Base-by-base conservation (phyloP, 1,284 basidiomycete species). In the Ustilago loliicola region DNA sequence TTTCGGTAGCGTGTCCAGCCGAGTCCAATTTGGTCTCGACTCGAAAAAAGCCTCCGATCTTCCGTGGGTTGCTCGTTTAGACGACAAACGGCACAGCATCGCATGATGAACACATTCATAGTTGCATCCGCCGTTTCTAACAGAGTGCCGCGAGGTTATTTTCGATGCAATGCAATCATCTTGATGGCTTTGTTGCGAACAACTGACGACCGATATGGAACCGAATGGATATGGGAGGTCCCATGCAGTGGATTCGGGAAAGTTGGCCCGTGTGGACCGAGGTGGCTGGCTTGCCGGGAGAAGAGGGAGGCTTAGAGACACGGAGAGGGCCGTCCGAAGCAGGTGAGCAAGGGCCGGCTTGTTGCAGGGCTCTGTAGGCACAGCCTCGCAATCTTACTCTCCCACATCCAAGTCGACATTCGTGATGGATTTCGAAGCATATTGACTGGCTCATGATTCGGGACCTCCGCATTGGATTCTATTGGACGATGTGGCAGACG, bases 341-440 rank as follows among this genome's bases (percentile, higher is more conserved):
- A 23, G 4, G n/a, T 48, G 23, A 48, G 21, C 40, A 47, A 23
- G 45, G 45, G n/a, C 11, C 19, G 17, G 45, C 45, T 4, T n/a
- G 45, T 13, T 47, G 45, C 45, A 47, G 45, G 3, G 21, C 21
- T 25, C 25, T 66, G 69, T 60, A 72, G 60, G 50, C 69, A 72
- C 69, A 72, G 69, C 69, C 69, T 51, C 54, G 25, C 27, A 8
- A 15, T 50, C n/a, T 50, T 21, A 50, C 2, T 47, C 15, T n/a
- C 23, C 53, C 51, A 30, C 30, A 30, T 32, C 5, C 6, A 9
- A 34, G 23, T 53, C 7, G 30, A 21, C 21, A 7, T 45, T 21
- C 42, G 42, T 45, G n/a, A 45, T 7, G 21, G 17, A 45, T 17
- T 21, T n/a, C n/a, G n/a, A 8, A 21, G 42, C 19, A 15, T 10